A percentile compares a stretch with the other conserved stretches of the same genome.
phyloP scores from a whole-genome alignment of 495 filamentous ascomycete species.

The Podospora fimiseda region DNA sequence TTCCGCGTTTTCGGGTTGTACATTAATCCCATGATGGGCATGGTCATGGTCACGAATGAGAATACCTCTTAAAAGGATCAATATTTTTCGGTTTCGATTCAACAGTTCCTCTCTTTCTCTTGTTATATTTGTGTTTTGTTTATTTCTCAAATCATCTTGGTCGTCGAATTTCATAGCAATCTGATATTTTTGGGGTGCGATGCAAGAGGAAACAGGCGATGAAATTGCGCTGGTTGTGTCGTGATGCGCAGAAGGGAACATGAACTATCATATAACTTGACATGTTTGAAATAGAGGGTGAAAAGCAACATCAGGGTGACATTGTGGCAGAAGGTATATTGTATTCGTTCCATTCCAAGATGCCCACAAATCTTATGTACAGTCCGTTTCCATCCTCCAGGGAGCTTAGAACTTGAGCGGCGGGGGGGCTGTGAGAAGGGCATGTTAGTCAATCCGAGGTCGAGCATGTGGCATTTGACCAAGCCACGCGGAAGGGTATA shows the following conservation, averaged over 20 bases:
- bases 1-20: slow-evolving; percentile 68
- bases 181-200: too few species aligned
- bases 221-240: too few species aligned
- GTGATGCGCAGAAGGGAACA: too few species aligned
- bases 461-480: not conserved
- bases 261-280: too few species aligned
- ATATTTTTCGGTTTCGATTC: not conserved
- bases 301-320: too few species aligned
- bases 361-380: slow-evolving; percentile 15
- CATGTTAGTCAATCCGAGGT: not conserved
- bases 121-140: not conserved
- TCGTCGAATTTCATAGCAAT: too few species aligned
- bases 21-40: slow-evolving; percentile 70
- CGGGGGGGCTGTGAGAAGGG: slow-evolving; percentile 32
- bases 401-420: slow-evolving; percentile 38
- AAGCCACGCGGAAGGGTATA: slow-evolving; percentile 12
- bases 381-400: not conserved
- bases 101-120: not conserved
- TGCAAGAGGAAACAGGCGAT: too few species aligned
- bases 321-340: not conserved
- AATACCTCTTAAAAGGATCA: slow-evolving; percentile 36
- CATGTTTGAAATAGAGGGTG: too few species aligned
- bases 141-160: not conserved
- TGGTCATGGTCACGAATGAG: slow-evolving; percentile 57
- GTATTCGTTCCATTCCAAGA: slow-evolving; percentile 3